phyloP scores from a whole-genome alignment of 2,329 filamentous ascomycete species.

The Aspergillus pseudonomiae region DNA sequence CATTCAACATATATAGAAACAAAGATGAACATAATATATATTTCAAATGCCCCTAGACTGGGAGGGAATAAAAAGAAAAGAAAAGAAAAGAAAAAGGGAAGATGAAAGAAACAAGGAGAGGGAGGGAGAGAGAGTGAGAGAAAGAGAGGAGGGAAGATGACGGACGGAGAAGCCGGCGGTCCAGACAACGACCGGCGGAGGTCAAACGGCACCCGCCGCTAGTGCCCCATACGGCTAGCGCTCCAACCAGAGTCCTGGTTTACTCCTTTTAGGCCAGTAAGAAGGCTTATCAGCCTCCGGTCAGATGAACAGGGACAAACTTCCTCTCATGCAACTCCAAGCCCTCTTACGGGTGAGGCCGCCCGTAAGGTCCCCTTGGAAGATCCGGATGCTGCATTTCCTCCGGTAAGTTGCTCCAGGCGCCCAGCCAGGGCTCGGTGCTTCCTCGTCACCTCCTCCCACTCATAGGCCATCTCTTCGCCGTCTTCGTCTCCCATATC shows the following conservation, averaged over 20 bases:
- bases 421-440: constrained; percentile 83
- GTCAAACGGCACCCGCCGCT: constrained; percentile 18
- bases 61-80: not conserved
- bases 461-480: constrained; percentile 60
- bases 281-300: not conserved
- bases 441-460: constrained; percentile 86
- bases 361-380: constrained; percentile 3
- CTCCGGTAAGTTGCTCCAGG: constrained; percentile 44
- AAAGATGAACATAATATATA: constrained; percentile 1
- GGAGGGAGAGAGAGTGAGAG: too few relatives aligned
- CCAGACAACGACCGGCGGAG: constrained; percentile 23
- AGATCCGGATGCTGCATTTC: constrained; percentile 17
- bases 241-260: constrained; percentile 6
- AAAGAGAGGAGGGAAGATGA: constrained; percentile 13
- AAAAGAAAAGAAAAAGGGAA: too few relatives aligned
- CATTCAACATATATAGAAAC: constrained; percentile 6
- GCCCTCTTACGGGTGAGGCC: not conserved
- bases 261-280: constrained; percentile 13
- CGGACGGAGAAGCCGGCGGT: constrained; percentile 15
- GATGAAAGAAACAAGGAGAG: too few relatives aligned
- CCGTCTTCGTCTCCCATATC: constrained; percentile 39
- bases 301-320: not conserved
- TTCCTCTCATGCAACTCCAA: not conserved
- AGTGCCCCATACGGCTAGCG: constrained; percentile 20
- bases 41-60: not conserved